Conservation (phyloP, 441 rosid species). For the Erodium moschatum region DNA sequence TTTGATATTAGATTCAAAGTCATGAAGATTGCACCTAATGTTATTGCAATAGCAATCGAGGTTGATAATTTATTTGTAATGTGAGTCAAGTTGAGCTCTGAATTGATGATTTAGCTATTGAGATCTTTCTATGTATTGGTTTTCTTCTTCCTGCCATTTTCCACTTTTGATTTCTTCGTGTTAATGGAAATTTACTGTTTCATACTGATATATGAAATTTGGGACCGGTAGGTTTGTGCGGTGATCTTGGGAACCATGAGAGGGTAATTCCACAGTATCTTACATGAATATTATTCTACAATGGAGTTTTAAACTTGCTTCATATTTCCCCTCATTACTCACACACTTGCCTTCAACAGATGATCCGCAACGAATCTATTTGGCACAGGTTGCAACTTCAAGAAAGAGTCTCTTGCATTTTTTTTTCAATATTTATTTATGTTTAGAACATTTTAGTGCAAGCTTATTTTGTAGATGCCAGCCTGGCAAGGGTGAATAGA, state of each 20-base stretch:
- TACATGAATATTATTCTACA: not conserved
- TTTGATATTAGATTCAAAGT: not conserved
- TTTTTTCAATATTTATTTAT: constrained; percentile 9
- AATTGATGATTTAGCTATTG: not conserved
- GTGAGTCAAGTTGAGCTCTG: too few relatives aligned
- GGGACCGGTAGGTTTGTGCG: constrained; percentile 41
- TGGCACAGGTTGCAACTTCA: constrained; percentile 54
- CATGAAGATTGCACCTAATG: not conserved
- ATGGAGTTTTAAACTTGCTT: not conserved
- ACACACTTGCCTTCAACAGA: too few relatives aligned
- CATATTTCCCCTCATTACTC: too few relatives aligned
- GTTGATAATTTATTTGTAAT: too few relatives aligned
- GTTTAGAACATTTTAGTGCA: not conserved
- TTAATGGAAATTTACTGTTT: too few relatives aligned
- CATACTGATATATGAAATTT: not conserved
- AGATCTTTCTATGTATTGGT: not conserved
- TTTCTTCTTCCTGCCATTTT: not conserved
- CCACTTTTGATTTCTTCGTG: not conserved
- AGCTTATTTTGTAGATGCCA: not conserved
- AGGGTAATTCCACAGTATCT: constrained; percentile 39
- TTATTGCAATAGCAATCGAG: too few relatives aligned
- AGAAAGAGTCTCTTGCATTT: not conserved
- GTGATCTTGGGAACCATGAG: constrained; percentile 80
- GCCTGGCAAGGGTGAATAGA: constrained; percentile 22
- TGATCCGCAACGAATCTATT: constrained; percentile 53